A percentile compares a stretch with the other conserved stretches of the same genome.
Conservation (phyloP, 768 basidiomycete genomes). For the Rhizopogon vesiculosus region DNA sequence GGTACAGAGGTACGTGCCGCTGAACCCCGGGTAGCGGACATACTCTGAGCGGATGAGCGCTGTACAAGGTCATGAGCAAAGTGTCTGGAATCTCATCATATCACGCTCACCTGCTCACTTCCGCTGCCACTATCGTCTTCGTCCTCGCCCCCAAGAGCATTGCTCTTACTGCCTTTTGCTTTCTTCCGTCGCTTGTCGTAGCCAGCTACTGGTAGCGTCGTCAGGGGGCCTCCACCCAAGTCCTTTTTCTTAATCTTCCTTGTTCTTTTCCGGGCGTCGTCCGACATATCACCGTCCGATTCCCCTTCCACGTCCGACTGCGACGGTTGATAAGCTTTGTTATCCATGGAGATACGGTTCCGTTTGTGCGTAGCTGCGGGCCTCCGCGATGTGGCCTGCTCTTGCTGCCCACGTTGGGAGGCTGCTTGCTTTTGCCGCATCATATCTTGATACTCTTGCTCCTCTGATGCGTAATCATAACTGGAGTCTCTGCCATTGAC, state of each 20-base stretch:
- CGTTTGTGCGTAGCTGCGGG: conserved; percentile 37
- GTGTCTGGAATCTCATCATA: conserved; percentile 15
- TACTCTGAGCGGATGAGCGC: conserved; percentile 20
- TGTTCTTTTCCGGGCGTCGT: conserved; percentile 48
- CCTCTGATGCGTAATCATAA: conserved; percentile 79
- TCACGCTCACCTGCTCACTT: conserved; percentile 37
- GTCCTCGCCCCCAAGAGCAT: conserved; percentile 37
- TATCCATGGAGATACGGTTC: conserved; percentile 67
- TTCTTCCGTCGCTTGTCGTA: conserved; percentile 60
- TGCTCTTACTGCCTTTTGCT: conserved; percentile 41
- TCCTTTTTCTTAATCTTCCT: conserved; percentile 47
- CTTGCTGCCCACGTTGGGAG: conserved; percentile 14
- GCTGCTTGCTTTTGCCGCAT: conserved; percentile 19
- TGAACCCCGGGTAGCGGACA: conserved; percentile 33
- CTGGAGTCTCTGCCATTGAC: conserved; percentile 40
- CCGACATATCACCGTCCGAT: conserved; percentile 57
- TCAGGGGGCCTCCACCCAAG: conserved; percentile 50
- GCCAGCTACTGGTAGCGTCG: conserved; percentile 61
- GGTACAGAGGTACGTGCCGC: conserved; percentile 31
- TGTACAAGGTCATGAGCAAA: conserved; percentile 9
- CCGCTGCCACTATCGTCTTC: conserved; percentile 41
- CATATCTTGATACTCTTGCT: conserved; percentile 51
- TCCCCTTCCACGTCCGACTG: conserved; percentile 59
- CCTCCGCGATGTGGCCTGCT: conserved; percentile 26
- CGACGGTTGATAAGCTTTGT: conserved; percentile 76